Conservation (phyloP, 768 basidiomycete genomes). For the Cystoderma amianthinum region DNA sequence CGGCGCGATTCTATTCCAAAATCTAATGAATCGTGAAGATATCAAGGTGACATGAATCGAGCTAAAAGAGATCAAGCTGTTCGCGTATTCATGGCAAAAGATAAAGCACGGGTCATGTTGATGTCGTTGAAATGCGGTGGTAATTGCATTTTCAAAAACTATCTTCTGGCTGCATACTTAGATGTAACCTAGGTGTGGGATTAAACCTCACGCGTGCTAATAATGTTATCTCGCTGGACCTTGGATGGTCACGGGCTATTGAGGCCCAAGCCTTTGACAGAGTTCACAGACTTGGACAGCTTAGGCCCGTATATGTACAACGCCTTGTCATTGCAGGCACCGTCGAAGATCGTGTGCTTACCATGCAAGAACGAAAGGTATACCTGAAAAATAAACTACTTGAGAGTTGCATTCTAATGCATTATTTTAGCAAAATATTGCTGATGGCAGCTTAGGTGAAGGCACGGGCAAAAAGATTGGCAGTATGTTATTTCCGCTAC, state of each 20-base stretch:
- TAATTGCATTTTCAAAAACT: too few relatives aligned
- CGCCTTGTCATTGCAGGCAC: conserved; percentile 54
- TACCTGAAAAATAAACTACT: conserved; percentile 3
- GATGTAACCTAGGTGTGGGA: conserved; percentile 29
- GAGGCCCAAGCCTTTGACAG: conserved; percentile 59
- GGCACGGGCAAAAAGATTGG: conserved; percentile 53
- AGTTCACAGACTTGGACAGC: conserved; percentile 53
- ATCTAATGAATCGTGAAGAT: conserved; percentile 25
- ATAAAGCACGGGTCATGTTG: conserved; percentile 51
- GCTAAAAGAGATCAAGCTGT: conserved; percentile 47
- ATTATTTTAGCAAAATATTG: conserved; percentile 36
- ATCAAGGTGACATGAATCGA: conserved; percentile 55
- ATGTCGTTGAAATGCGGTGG: conserved; percentile 64
- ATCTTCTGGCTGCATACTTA: too few relatives aligned
- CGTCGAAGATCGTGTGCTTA: conserved; percentile 66
- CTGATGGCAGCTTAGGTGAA: conserved; percentile 59
- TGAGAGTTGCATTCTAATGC: not conserved
- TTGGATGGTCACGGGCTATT: conserved; percentile 59
- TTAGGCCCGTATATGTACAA: conserved; percentile 40
- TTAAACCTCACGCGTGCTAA: conserved; percentile 59
- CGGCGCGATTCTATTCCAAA: too few relatives aligned
- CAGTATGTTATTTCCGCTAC: conserved; percentile 23
- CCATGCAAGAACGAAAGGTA: conserved; percentile 56
- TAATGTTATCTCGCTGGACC: conserved; percentile 56
- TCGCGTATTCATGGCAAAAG: conserved; percentile 51